A percentile compares a stretch with the other conserved stretches of the same genome.
Conservation (phyloP, 345 rosid species). For the Aquilaria yunnanensis region DNA sequence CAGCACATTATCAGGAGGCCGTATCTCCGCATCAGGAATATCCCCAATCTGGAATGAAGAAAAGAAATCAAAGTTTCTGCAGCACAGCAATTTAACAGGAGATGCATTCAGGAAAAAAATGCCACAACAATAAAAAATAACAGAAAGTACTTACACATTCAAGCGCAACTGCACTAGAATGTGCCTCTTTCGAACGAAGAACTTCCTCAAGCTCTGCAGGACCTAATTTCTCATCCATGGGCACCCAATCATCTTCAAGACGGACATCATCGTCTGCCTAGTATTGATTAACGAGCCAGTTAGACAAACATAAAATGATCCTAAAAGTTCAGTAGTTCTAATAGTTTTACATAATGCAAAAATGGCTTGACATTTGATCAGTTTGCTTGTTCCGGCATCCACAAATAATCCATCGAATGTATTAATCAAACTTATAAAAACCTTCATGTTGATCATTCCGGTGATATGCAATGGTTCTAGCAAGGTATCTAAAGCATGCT, state of each 20-base stretch:
- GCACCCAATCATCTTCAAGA: slow-evolving; percentile 99
- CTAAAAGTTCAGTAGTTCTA: neutral
- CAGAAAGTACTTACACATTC: slow-evolving; percentile 61
- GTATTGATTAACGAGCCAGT: neutral
- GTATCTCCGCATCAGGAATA: slow-evolving; percentile 78
- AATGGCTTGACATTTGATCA: too few species aligned
- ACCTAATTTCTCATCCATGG: slow-evolving; percentile 81
- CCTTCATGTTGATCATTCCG: too few species aligned
- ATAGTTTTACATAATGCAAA: too few species aligned
- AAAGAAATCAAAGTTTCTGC: neutral
- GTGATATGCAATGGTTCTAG: too few species aligned
- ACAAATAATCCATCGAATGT: too few species aligned
- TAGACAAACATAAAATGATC: neutral
- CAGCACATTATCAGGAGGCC: slow-evolving; percentile 92
- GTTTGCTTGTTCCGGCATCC: too few species aligned
- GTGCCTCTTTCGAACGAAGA: slow-evolving; percentile 76
- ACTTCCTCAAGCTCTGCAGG: slow-evolving; percentile 66
- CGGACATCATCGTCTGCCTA: slow-evolving; percentile 77
- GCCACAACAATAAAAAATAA: slow-evolving; percentile 7
- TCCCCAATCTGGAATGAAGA: slow-evolving; percentile 48
- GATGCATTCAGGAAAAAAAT: slow-evolving; percentile 9
- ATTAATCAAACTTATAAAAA: too few species aligned
- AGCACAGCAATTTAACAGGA: slow-evolving; percentile 5
- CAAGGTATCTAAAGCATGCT: too few species aligned
- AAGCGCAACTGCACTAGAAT: slow-evolving; percentile 93